Evolutionary conservation across 371 early-diverging fungal species (phyloP), one percentile per base, ranked within the genome.

Genomic region (Syncephalastrum monosporum): DNA sequence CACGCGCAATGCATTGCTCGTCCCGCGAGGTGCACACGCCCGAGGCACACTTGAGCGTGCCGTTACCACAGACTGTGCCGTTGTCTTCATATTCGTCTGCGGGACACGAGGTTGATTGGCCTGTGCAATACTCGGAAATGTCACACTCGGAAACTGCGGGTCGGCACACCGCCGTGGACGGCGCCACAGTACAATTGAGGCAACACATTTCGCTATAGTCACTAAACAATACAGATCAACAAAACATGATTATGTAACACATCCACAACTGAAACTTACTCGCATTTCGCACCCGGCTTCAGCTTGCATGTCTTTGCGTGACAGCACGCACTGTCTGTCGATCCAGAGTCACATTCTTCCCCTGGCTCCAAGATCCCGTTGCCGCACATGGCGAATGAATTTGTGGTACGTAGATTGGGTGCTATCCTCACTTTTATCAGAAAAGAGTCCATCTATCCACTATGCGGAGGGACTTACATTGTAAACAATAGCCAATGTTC

Each of bases 341-440:
- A 77, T 12, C 96, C 96, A 65, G 95, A 92, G 71, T 97, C 98
- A 68, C 98, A 97, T 55, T 97, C 90, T 71, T 97, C 98, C 47
- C 89, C 89, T 0, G 74, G 71, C 66, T 97, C 98, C 55, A 86
- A 76, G 50, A 97, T 87, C 5, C 98, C 97, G 73, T 97, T 96
- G 27, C 98, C 98, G 68, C 98, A 97, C 67, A 95, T 87, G 29
- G 87, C 61, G 54, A 71, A 71, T 14, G 74, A 61, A 27, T 65
- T 65, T 19, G 62, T 66, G 7, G 64, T 62, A 16, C 65, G 60
- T 14, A 65, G n/a, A 42, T 70, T 71, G 21, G 76, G 73, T 3
- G 67, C 75, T 74, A 57, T 15, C 25, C 13, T 27, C 5, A 38
- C 16, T 7, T 14, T 21, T 14, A 6, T 42, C 16, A 21, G 50